These are phyloP conservation scores for Candida easanensis DNA, from an alignment of 805 yeast species.

Conservation along the genomic window DNA sequence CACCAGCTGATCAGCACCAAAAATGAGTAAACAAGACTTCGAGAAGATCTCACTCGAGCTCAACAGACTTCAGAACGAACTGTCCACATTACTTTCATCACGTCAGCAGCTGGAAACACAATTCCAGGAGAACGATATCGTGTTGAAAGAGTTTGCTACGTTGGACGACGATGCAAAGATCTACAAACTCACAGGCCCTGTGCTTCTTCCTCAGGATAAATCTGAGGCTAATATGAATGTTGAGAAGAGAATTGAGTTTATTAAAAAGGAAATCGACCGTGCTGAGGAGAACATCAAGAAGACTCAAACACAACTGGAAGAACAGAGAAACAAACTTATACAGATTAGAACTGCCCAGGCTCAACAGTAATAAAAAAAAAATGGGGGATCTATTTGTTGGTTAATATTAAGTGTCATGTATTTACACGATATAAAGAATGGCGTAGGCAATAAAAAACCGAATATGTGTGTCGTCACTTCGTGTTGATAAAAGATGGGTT, in stretches of 20 bases:
- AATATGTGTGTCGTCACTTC: neutral
- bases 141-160: slow-evolving; percentile 70
- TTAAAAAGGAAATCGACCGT: slow-evolving; percentile 69
- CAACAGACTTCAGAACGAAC: slow-evolving; percentile 43
- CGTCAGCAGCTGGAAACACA: slow-evolving; percentile 93
- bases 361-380: neutral
- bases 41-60: slow-evolving; percentile 44
- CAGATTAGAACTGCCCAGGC: slow-evolving; percentile 36
- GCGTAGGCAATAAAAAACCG: neutral
- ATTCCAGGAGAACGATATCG: slow-evolving; percentile 89
- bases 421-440: neutral
- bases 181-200: slow-evolving; percentile 89
- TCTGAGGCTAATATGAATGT: slow-evolving; percentile 83
- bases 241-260: slow-evolving; percentile 85
- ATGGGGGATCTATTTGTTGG: neutral
- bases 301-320: slow-evolving; percentile 54
- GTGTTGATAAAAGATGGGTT: neutral
- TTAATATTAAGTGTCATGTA: neutral
- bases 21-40: slow-evolving; percentile 34
- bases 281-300: slow-evolving; percentile 69
- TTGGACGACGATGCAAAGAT: slow-evolving; percentile 71
- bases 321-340: slow-evolving; percentile 53
- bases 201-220: slow-evolving; percentile 84
- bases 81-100: slow-evolving; percentile 56
- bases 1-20: slow-evolving; percentile 8